These are phyloP conservation scores for Toxoplasma gondii DNA, from an alignment of 169 alveolate species.

Conservation along the genomic window DNA sequence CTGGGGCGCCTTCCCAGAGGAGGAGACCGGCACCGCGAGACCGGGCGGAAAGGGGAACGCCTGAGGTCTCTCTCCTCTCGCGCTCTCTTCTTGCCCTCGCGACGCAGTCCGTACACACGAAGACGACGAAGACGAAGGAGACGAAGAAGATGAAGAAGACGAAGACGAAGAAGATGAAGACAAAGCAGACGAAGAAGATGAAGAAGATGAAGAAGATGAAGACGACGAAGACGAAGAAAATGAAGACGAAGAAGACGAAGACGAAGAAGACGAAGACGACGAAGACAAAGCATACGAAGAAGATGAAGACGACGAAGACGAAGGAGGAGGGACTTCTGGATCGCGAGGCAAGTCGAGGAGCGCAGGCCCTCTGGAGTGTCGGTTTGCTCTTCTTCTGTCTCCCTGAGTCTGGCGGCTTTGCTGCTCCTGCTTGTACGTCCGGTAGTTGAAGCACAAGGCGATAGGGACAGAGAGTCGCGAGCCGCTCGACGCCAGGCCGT, in stretches of 20 bases:
- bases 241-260: too few species aligned
- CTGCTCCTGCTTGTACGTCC: conserved; percentile 2
- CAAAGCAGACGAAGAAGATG: too few species aligned
- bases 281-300: too few species aligned
- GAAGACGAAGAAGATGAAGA: too few species aligned
- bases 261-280: too few species aligned
- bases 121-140: too few species aligned
- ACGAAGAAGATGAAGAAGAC: too few species aligned
- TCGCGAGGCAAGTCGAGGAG: neutral
- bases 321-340: neutral
- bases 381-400: neutral
- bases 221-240: too few species aligned
- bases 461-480: neutral
- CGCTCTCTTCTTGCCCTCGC: neutral
- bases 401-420: neutral
- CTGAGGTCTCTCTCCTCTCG: neutral
- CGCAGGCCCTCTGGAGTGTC: neutral
- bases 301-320: neutral
- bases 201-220: too few species aligned
- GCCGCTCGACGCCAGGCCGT: neutral
- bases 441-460: conserved; percentile 12
- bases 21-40: neutral
- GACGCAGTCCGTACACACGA: neutral
- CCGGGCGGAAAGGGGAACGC: neutral
- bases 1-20: neutral